A percentile compares a stretch with the other conserved stretches of the same genome.
phyloP scores from a whole-genome alignment of 441 rosid genomes.

The Pelargonium cotyledonis region DNA sequence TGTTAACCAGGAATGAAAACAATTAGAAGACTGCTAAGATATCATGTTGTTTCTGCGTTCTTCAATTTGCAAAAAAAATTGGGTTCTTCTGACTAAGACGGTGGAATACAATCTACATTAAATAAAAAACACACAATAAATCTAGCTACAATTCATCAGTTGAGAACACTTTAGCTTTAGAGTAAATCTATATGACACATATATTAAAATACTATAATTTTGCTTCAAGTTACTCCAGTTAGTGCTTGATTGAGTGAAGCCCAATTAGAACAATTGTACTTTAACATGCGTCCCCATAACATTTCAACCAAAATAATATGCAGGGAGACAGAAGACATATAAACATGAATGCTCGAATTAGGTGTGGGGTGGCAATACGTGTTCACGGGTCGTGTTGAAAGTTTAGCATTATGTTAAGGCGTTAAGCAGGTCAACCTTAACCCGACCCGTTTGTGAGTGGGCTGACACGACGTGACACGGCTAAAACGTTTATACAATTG shows the following conservation, averaged over 20 bases:
- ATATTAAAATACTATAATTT: too few relatives aligned
- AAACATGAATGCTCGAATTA: neutral
- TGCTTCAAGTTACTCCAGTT: too few relatives aligned
- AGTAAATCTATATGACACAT: too few relatives aligned
- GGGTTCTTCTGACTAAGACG: neutral
- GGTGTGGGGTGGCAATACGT: too few relatives aligned
- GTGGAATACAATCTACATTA: neutral
- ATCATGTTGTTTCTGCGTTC: neutral
- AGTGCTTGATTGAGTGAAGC: neutral
- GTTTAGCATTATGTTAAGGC: too few relatives aligned
- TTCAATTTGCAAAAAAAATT: neutral
- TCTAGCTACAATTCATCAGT: neutral
- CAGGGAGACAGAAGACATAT: neutral
- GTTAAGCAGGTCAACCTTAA: too few relatives aligned
- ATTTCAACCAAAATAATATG: neutral
- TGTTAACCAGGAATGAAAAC: slow-evolving; percentile 22
- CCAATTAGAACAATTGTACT: neutral
- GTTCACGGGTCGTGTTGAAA: too few relatives aligned
- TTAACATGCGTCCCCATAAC: neutral
- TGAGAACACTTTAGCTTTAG: neutral
- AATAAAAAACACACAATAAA: neutral
- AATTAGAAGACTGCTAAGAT: neutral
- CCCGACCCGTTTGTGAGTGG: too few relatives aligned
- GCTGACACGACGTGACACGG: too few relatives aligned
- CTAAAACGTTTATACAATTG: too few relatives aligned